phyloP scores from a whole-genome alignment of 2,329 filamentous ascomycete species.

The Amauroascus niger region DNA sequence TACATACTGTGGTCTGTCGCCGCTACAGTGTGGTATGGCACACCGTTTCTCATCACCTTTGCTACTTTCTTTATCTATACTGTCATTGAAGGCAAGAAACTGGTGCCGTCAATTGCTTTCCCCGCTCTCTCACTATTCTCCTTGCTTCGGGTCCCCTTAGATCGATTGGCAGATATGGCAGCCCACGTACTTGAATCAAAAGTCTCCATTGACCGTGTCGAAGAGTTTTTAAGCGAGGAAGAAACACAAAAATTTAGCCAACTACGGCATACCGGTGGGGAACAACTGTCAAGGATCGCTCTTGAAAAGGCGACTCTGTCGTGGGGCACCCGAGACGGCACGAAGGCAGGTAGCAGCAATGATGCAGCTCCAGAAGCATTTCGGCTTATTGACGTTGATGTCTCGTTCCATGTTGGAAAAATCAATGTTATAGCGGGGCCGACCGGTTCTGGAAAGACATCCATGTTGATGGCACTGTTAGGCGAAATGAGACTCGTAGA shows the following conservation, averaged over 20 bases:
- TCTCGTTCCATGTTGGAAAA: slow-evolving; percentile 74
- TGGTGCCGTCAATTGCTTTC: slow-evolving; percentile 89
- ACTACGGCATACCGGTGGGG: slow-evolving; percentile 58
- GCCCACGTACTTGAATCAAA: slow-evolving; percentile 96
- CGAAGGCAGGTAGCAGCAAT: slow-evolving; percentile 43
- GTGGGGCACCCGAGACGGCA: slow-evolving; percentile 60
- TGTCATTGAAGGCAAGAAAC: slow-evolving; percentile 72
- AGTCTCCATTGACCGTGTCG: slow-evolving; percentile 91
- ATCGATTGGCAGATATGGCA: slow-evolving; percentile 97
- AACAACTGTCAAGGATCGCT: slow-evolving; percentile 66
- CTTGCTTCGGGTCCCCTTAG: slow-evolving; percentile 80
- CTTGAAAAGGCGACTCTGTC: slow-evolving; percentile 77
- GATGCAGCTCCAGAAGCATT: slow-evolving; percentile 64
- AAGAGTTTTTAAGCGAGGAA: slow-evolving; percentile 84
- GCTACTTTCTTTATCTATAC: slow-evolving; percentile 94
- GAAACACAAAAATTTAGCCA: slow-evolving; percentile 95
- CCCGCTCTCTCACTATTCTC: slow-evolving; percentile 94
- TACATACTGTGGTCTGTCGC: slow-evolving; percentile 89
- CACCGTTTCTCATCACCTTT: slow-evolving; percentile 90
- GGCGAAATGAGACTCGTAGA: slow-evolving; percentile 87
- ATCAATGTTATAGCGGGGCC: slow-evolving; percentile 89
- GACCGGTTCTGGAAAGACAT: slow-evolving; percentile 92
- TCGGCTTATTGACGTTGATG: slow-evolving; percentile 69
- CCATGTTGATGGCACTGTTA: slow-evolving; percentile 85
- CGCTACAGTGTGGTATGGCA: slow-evolving; percentile 92